These are phyloP conservation scores for Fonsecaea multimorphosa DNA, from an alignment of 2,329 filamentous ascomycete species.

Conservation along the genomic window DNA sequence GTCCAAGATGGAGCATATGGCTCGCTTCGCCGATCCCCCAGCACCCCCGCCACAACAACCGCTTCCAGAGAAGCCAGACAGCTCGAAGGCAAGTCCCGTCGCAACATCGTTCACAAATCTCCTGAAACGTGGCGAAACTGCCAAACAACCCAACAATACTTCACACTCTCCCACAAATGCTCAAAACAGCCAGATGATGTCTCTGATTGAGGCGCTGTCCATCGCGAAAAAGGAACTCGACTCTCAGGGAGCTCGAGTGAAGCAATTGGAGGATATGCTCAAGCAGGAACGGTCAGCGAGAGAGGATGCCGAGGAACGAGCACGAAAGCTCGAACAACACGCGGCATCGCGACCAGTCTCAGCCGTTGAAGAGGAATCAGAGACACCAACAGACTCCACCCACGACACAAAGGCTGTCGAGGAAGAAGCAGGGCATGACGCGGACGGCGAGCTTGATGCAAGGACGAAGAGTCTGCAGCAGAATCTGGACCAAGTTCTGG, in stretches of 20 bases:
- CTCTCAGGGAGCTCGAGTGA: conserved; percentile 77
- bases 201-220: conserved; percentile 82
- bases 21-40: conserved; percentile 88
- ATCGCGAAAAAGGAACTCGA: conserved; percentile 86
- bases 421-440: conserved; percentile 33
- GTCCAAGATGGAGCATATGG: conserved; percentile 74
- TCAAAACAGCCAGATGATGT: conserved; percentile 76
- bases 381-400: conserved; percentile 30
- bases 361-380: conserved; percentile 44
- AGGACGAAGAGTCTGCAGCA: conserved; percentile 64
- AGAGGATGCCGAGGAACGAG: conserved; percentile 81
- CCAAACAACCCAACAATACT: conserved; percentile 66
- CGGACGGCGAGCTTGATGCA: conserved; percentile 48
- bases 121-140: conserved; percentile 76
- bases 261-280: conserved; percentile 79
- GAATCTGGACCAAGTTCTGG: conserved; percentile 75
- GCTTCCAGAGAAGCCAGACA: conserved; percentile 89
- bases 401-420: conserved; percentile 28
- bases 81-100: conserved; percentile 56
- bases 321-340: conserved; percentile 71
- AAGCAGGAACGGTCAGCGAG: conserved; percentile 80
- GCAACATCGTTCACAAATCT: conserved; percentile 60
- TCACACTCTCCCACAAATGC: conserved; percentile 54
- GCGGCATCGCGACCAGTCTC: conserved; percentile 50
- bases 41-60: conserved; percentile 93